Evolutionary conservation across 2,329 filamentous ascomycete genomes (phyloP).

Genomic region (Colletotrichum euphorbiae): DNA sequence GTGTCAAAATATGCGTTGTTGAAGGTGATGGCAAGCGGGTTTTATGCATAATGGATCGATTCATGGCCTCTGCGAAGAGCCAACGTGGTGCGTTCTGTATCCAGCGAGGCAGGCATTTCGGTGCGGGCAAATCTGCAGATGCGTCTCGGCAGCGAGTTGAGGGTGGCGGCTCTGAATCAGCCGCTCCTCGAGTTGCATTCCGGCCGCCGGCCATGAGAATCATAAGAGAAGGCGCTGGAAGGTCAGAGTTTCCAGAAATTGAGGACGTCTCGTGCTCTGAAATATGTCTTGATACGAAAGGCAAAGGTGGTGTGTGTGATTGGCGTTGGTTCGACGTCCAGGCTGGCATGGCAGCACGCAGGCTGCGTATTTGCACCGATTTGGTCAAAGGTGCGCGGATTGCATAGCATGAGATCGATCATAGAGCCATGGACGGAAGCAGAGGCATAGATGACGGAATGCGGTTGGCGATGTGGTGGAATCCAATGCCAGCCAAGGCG

Average conservation of each 20-base stretch:
- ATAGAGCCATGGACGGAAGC: conserved; percentile 15
- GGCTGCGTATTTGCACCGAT: conserved; percentile 1
- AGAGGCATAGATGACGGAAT: conserved; percentile 26
- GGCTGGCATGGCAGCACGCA: conserved; percentile 4
- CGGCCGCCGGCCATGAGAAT: background rate
- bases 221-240: conserved; percentile 20
- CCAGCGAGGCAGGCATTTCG: background rate
- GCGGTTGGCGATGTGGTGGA: conserved; percentile 26
- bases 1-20: conserved; percentile 24
- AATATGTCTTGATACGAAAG: background rate
- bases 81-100: conserved; percentile 19
- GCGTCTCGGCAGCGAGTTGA: conserved; percentile 3
- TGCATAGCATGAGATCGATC: conserved; percentile 9
- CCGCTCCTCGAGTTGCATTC: conserved; percentile 8
- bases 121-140: conserved; percentile 2
- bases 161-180: conserved; percentile 9
- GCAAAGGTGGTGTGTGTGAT: background rate
- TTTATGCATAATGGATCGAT: conserved; percentile 22
- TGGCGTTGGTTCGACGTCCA: background rate
- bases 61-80: background rate
- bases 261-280: conserved; percentile 13
- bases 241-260: background rate
- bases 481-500: conserved; percentile 36
- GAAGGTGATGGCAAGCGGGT: conserved; percentile 4
- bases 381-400: conserved; percentile 2